phyloP scores from a whole-genome alignment of 2,329 filamentous ascomycete species.

The Calonectria honghensis region DNA sequence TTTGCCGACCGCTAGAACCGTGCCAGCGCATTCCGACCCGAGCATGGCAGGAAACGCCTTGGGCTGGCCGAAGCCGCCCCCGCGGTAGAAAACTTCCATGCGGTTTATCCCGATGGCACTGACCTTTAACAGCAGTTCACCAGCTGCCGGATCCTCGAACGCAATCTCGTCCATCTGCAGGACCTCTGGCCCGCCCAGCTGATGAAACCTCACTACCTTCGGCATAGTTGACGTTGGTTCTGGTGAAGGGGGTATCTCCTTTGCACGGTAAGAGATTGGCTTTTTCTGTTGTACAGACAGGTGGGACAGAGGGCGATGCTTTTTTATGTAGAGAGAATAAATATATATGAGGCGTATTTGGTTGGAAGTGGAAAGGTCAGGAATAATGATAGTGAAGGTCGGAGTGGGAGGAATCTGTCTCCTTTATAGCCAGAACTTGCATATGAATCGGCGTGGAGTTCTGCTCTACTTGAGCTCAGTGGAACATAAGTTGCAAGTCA shows the following conservation, averaged over 20 bases:
- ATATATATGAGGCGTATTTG: background rate
- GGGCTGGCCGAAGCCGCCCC: background rate
- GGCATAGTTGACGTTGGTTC: background rate
- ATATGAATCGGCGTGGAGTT: too few species aligned
- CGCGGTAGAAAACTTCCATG: conserved; percentile 4
- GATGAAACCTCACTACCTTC: background rate
- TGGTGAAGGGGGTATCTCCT: background rate
- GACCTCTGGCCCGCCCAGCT: background rate
- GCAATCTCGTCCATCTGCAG: background rate
- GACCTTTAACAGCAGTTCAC: background rate
- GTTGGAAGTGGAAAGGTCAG: background rate
- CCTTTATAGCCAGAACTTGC: too few species aligned
- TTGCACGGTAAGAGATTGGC: background rate
- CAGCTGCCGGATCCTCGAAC: background rate
- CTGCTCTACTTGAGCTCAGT: too few species aligned
- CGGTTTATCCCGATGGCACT: conserved; percentile 4
- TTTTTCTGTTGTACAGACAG: background rate
- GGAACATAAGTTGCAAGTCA: too few species aligned
- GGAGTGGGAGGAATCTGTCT: too few species aligned
- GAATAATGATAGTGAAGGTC: too few species aligned
- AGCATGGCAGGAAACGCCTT: background rate
- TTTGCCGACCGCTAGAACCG: background rate
- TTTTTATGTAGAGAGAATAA: background rate
- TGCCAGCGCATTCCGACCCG: background rate
- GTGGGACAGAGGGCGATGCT: background rate